Evolutionary conservation across 192 early-diverging fungal species (phyloP), one percentile per base, ranked within the genome.

Genomic region (Coemansia sp.): DNA sequence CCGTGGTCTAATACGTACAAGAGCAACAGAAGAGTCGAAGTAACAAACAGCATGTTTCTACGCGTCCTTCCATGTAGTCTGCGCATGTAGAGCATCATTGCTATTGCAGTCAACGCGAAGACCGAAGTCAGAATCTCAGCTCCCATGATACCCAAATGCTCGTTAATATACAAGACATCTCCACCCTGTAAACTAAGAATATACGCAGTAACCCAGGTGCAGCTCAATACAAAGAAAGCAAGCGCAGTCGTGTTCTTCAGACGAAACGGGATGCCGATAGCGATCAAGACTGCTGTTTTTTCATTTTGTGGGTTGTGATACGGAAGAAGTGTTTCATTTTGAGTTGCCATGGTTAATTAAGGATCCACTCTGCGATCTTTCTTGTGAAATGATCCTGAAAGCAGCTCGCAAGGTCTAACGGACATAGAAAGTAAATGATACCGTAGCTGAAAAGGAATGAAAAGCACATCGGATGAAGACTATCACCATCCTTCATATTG

Each of bases 1-100:
- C 84, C 84, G 23, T 83, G 79, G 61, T 85, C 84, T 59, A 79
- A 85, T 10, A 53, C 59, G 50, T 85, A 83, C 29, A 85, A 53
- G 4, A 59, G 34, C 17, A 23, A 47, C 36, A 40, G 69, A 14
- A 62, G 62, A 52, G 25, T 58, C 2, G 27, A 20, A 17, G 60
- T 68, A 11, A 40, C 23, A 22, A 59, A 33, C 10, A 62, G 29
- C 28, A 30, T 67, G 28, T n/a, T 36, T 15, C 44, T 23, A 13
- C 60, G 84, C 15, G 64, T 80, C 65, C 22, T 48, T 7, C 14
- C 42, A 50, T 30, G 76, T 50, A 85, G 64, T 15, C 70, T 62
- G 25, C 72, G 52, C 14, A 69, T 30, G 42, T 71, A 71, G 19
- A 85, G 81, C 65, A 82, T 65, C 10, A 74, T 68, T 6, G 75